Conservation (phyloP, 768 basidiomycete genomes). For the Fomitopsis serialis region DNA sequence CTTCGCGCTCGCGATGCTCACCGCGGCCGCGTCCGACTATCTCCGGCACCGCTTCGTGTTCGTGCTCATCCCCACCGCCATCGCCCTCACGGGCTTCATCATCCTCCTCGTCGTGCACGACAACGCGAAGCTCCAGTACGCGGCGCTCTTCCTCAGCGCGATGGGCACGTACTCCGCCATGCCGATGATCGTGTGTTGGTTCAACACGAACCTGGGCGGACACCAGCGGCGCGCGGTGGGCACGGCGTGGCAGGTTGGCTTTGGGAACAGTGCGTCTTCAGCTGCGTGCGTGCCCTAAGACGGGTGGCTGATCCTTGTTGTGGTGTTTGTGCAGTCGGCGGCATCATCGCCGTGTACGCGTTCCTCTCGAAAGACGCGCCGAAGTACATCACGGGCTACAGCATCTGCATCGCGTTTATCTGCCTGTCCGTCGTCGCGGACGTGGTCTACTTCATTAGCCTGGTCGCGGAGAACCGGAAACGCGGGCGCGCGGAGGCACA, state of each 20-base stretch:
- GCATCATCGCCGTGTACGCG: constrained; percentile 22
- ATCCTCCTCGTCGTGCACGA: constrained; percentile 18
- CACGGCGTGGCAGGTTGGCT: constrained; percentile 23
- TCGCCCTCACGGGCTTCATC: constrained; percentile 17
- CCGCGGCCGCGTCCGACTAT: constrained; percentile 17
- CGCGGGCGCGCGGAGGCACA: constrained; percentile 8
- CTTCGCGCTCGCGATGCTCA: constrained; percentile 18
- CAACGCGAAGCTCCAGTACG: constrained; percentile 17
- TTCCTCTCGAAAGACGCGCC: constrained; percentile 25
- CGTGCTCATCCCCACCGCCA: constrained; percentile 12
- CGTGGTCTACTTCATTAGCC: constrained; percentile 17
- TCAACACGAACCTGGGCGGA: constrained; percentile 20
- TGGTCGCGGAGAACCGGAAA: constrained; percentile 17
- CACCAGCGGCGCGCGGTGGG: constrained; percentile 20
- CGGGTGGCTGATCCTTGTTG: too few relatives aligned
- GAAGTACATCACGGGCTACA: constrained; percentile 21
- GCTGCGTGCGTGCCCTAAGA: too few relatives aligned
- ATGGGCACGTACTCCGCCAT: constrained; percentile 20
- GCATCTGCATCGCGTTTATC: constrained; percentile 22
- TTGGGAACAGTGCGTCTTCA: constrained; percentile 24
- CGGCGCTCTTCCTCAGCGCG: constrained; percentile 17
- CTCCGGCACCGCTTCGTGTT: constrained; percentile 18
- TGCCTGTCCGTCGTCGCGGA: constrained; percentile 17
- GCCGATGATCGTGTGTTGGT: constrained; percentile 21
- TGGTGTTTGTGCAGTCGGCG: constrained; percentile 18